Base-by-base conservation (phyloP, 2,329 filamentous ascomycete genomes). In the Cephalotrichum gorgonifer region DNA sequence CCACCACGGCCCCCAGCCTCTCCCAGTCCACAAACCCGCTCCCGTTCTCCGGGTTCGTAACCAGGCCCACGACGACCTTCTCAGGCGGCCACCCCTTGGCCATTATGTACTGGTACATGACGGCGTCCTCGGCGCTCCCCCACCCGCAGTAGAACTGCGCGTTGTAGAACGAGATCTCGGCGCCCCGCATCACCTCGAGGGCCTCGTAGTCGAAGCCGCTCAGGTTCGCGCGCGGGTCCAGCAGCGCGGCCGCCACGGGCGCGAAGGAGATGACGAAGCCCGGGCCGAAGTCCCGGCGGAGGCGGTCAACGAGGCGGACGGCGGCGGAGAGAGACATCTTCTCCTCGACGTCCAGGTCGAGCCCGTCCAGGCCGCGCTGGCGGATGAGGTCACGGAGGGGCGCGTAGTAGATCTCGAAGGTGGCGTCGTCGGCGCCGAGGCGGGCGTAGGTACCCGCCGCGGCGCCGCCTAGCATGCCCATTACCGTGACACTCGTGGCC, bases 81-180 rank as follows among this genome's bases (percentile, higher is more conserved):
- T 78, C 68, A 0, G 87, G 74, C 2, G 77, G 71, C 83, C 86
- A 95, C 8, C 88, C 88, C 42, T 74, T 71, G 14, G 70, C 68
- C 8, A 79, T 55, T 47, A 79, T 72, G 45, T 63, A 55, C 49
- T 78, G 70, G 58, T 76, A 81, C 61, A 72, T 68, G 38, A 61
- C 49, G 0, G 74, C 65, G 26, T 59, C 70, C 43, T 58, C 63
- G 52, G 74, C 67, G 55, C 74, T 72, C 8, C 88, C 88, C 83
- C 88, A 96, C 2, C 88, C 88, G 60, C 86, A 93, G 72, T 96
- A 96, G 65, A 95, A 95, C 61, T 96, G 90, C 6, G 84, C 75
- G 61, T 95, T 95, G 64, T 95, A 95, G 80, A 88, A 96, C 3
- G 75, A 74, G 26, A 95, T 85, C 41, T 83, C 75, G 15, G 64